Base-by-base conservation (phyloP, 2,329 filamentous ascomycete genomes). In the Teratosphaeriaceae sp. region DNA sequence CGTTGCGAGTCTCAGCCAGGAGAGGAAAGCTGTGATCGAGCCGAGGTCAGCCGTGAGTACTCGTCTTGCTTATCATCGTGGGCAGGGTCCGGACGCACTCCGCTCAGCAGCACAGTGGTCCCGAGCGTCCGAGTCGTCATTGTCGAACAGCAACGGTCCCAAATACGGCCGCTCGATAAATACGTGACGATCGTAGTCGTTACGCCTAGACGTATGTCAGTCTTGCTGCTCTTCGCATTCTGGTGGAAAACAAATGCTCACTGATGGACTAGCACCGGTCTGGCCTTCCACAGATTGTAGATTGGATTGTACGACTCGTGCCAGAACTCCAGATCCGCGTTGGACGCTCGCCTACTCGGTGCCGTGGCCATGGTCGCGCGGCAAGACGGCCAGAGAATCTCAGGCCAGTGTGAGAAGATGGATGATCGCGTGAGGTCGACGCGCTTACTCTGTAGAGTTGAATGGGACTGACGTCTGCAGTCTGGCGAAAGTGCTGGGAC, bases 1-100 rank as follows among this genome's bases (percentile, higher is more conserved):
- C 55, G 95, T 79, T 24, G 85, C 82, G 2, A 97, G 76, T 3
- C 89, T 82, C 16, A 97, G 79, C 76, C 92, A 96, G 2, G 90
- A 92, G 21, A 97, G 81, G 60, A 96, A 96, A 15, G 34, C 20
- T 37, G 5, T 5, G 15, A 12, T n/a, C n/a, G 16, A 20, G 43
- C 22, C 16, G 18, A 15, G 15, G 24, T 13, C 16, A 16, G 21
- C 12, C 8, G 19, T 11, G 15, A 20, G 13, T 18, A 15, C 7
- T 30, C 16, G 19, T 8, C 5, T 13, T 7, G 36, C 26, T 15
- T 18, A n/a, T 11, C 12, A 3, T 18, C 12, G 21, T n/a, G n/a
- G n/a, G n/a, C n/a, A n/a, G n/a, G 19, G n/a, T 23, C 12, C 13
- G 12, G n/a, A 47, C 64, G 2, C 61, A 72, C 70, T 88, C 63